Conservation (phyloP, 169 alveolate genomes). For the Plasmodium yoelii region DNA sequence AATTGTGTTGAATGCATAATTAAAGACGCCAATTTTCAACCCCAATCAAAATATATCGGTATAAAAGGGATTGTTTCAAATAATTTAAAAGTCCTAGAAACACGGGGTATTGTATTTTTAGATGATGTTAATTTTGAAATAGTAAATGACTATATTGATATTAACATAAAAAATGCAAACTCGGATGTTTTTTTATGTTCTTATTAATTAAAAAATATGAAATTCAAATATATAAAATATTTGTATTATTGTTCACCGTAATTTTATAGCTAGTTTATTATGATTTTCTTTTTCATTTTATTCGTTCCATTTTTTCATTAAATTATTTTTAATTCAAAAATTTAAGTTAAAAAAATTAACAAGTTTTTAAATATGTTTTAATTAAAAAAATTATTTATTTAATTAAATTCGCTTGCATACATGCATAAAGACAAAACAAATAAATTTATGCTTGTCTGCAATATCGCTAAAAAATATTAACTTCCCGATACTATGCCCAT, state of each 20-base stretch:
- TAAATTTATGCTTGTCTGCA: too few relatives aligned
- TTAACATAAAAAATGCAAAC: slow-evolving; percentile 36
- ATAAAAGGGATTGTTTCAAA: slow-evolving; percentile 71
- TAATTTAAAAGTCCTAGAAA: slow-evolving; percentile 59
- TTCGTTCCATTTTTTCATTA: too few relatives aligned
- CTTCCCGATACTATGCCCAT: too few relatives aligned
- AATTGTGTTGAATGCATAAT: slow-evolving; percentile 52
- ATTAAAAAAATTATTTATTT: too few relatives aligned
- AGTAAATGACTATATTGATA: slow-evolving; percentile 60
- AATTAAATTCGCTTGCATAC: too few relatives aligned
- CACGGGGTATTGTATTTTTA: slow-evolving; percentile 45
- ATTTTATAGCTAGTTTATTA: background rate
- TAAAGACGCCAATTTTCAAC: slow-evolving; percentile 6
- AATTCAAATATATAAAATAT: background rate
- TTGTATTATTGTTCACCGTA: background rate
- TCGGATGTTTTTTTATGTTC: slow-evolving; percentile 67
- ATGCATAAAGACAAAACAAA: too few relatives aligned
- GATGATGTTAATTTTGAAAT: slow-evolving; percentile 69
- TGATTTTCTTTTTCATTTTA: too few relatives aligned
- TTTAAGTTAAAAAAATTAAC: too few relatives aligned
- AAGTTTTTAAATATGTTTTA: too few relatives aligned
- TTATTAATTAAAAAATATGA: slow-evolving; percentile 1
- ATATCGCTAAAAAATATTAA: too few relatives aligned
- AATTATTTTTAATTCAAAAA: too few relatives aligned
- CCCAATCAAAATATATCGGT: slow-evolving; percentile 34